Conservation (phyloP, 306 rosid genomes). For the Fragaria nilgerrensis region DNA sequence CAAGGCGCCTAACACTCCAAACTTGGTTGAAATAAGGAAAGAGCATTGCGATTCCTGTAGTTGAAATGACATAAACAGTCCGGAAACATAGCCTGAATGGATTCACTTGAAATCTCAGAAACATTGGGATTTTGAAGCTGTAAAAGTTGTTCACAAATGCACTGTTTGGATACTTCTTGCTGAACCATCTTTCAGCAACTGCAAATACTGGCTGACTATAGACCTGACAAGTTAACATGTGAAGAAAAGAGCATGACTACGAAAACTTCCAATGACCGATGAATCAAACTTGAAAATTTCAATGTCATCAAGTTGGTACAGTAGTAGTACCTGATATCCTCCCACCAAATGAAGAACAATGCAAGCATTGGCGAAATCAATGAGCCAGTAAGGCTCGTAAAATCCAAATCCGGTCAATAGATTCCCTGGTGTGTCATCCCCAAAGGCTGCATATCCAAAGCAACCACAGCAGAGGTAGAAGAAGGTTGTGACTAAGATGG, state of each 20-base stretch:
- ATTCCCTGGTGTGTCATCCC: constrained; percentile 75
- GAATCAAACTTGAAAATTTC: neutral
- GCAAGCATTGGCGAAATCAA: constrained; percentile 86
- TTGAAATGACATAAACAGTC: constrained; percentile 64
- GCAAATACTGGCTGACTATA: constrained; percentile 58
- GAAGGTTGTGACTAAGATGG: constrained; percentile 60
- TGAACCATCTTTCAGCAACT: constrained; percentile 63
- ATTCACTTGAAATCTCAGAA: constrained; percentile 48
- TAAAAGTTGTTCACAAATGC: constrained; percentile 49
- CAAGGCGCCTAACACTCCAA: constrained; percentile 71
- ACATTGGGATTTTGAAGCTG: constrained; percentile 44
- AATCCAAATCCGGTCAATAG: constrained; percentile 82
- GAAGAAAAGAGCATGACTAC: neutral
- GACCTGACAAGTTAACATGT: constrained; percentile 40
- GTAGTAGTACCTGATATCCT: constrained; percentile 78
- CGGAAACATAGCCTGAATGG: constrained; percentile 60
- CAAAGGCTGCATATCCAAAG: constrained; percentile 93
- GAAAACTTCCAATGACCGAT: neutral
- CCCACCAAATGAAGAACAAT: constrained; percentile 76
- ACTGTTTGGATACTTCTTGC: constrained; percentile 50
- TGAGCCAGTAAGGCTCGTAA: constrained; percentile 80
- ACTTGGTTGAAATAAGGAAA: constrained; percentile 88
- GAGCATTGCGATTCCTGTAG: constrained; percentile 64
- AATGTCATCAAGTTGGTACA: neutral
- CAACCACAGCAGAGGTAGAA: constrained; percentile 86